Conservation (phyloP, 1,284 basidiomycete species). For the Golubevia pallescens region DNA sequence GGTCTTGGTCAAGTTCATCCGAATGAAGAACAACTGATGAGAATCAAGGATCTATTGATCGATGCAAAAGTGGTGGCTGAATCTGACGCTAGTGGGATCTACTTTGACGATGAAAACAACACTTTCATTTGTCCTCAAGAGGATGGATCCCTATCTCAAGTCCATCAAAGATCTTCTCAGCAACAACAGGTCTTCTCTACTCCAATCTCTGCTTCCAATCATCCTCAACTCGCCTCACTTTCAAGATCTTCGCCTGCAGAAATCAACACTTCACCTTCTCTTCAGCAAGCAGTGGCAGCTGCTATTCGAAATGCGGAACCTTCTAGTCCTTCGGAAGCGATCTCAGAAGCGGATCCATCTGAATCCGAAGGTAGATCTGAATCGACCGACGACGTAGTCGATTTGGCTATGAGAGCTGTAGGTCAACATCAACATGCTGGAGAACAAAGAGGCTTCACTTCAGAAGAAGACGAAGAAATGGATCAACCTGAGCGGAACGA, state of each 20-base stretch:
- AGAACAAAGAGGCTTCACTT: too few species aligned
- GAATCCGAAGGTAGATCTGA: constrained; percentile 18
- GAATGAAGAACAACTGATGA: constrained; percentile 92
- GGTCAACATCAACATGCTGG: constrained; percentile 15
- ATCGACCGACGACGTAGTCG: constrained; percentile 41
- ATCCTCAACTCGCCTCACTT: not conserved
- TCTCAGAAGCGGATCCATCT: constrained; percentile 8
- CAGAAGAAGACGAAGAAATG: too few species aligned
- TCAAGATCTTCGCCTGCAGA: not conserved
- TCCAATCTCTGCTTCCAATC: not conserved
- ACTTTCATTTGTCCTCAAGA: constrained; percentile 23
- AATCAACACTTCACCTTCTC: not conserved
- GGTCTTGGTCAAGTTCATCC: constrained; percentile 70
- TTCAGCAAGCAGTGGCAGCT: not conserved
- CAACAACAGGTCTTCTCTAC: not conserved
- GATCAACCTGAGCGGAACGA: too few species aligned
- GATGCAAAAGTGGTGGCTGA: constrained; percentile 75
- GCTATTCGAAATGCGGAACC: not conserved
- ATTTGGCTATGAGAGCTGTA: constrained; percentile 50
- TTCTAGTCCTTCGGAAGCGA: not conserved
- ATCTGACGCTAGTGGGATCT: constrained; percentile 65
- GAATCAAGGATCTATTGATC: constrained; percentile 81
- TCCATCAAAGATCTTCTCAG: not conserved
- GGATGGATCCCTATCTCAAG: not conserved
- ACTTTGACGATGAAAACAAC: constrained; percentile 39